Percentiles rank a stretch among this genome's conserved stretches.
Conservation (phyloP, 805 yeast genomes). For the Metschnikowia picachoensis region DNA sequence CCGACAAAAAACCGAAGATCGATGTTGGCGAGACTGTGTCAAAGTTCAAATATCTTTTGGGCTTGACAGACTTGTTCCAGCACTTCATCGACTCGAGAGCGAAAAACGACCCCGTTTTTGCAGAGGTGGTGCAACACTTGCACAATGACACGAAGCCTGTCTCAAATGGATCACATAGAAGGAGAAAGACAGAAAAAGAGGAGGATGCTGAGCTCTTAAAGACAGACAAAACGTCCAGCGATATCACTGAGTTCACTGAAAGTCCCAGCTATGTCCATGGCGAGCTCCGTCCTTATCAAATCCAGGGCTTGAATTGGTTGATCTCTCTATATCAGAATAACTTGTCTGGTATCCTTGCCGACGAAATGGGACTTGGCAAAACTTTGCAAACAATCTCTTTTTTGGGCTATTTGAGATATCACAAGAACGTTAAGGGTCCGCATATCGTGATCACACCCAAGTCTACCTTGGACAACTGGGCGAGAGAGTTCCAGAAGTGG, state of each 20-base stretch:
- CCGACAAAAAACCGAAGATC: slow-evolving; percentile 36
- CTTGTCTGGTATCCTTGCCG: slow-evolving; percentile 74
- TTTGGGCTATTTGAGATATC: slow-evolving; percentile 65
- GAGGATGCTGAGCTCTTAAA: slow-evolving; percentile 74
- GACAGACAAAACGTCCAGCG: slow-evolving; percentile 38
- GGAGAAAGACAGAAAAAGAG: slow-evolving; percentile 71
- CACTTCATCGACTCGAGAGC: slow-evolving; percentile 69
- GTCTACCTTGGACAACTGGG: slow-evolving; percentile 79
- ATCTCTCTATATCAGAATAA: slow-evolving; percentile 63
- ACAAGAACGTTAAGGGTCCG: slow-evolving; percentile 62
- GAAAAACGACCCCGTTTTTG: slow-evolving; percentile 53
- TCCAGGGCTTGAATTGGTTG: slow-evolving; percentile 80
- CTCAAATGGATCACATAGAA: slow-evolving; percentile 34
- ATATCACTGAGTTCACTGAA: slow-evolving; percentile 46
- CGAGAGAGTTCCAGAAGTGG: slow-evolving; percentile 72
- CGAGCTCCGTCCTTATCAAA: slow-evolving; percentile 64
- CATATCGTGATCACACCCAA: slow-evolving; percentile 75
- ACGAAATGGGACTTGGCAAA: slow-evolving; percentile 85
- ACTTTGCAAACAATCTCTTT: slow-evolving; percentile 77
- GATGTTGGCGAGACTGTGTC: slow-evolving; percentile 59
- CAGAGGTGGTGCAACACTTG: slow-evolving; percentile 46
- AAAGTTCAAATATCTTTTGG: slow-evolving; percentile 62
- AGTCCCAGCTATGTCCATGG: slow-evolving; percentile 56
- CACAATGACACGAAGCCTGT: slow-evolving; percentile 15
- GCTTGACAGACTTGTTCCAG: slow-evolving; percentile 61